Evolutionary conservation across 345 rosid species (phyloP).

Genomic region (Salix udensis): DNA sequence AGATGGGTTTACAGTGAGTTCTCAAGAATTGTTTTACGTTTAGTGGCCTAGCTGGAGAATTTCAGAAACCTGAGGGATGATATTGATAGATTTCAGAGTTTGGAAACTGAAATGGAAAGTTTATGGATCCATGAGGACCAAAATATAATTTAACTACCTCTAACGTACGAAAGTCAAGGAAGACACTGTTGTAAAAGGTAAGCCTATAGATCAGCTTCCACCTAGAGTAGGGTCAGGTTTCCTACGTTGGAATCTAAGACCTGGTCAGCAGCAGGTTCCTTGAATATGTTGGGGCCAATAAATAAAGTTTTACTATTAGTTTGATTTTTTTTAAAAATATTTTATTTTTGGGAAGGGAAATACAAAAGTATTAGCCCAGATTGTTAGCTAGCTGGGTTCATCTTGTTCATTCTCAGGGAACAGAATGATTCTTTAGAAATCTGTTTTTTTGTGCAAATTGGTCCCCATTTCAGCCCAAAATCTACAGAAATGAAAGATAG

Average conservation of each 20-base stretch:
- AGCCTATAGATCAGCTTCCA: conserved; percentile 16
- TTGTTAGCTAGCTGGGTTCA: neutral
- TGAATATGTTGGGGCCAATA: conserved; percentile 5
- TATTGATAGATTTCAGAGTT: too few relatives aligned
- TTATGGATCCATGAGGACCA: neutral
- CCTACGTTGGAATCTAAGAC: conserved; percentile 42
- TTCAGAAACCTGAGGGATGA: neutral
- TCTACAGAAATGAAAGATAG: too few relatives aligned
- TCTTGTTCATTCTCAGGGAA: conserved; percentile 26
- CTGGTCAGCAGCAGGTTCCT: neutral
- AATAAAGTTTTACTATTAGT: neutral
- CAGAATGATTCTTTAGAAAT: neutral
- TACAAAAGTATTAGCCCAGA: neutral
- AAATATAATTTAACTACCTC: too few relatives aligned
- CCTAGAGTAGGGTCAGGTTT: conserved; percentile 31
- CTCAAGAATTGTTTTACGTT: neutral
- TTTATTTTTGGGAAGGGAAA: neutral
- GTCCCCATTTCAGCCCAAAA: neutral
- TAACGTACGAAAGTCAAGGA: neutral
- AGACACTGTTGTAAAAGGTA: neutral
- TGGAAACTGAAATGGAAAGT: neutral
- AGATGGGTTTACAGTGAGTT: neutral
- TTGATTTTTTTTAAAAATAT: neutral
- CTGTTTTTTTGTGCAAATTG: conserved; percentile 3
- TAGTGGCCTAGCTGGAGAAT: too few relatives aligned